phyloP scores from a whole-genome alignment of 495 filamentous ascomycete species.

The Penicillium paradoxum region DNA sequence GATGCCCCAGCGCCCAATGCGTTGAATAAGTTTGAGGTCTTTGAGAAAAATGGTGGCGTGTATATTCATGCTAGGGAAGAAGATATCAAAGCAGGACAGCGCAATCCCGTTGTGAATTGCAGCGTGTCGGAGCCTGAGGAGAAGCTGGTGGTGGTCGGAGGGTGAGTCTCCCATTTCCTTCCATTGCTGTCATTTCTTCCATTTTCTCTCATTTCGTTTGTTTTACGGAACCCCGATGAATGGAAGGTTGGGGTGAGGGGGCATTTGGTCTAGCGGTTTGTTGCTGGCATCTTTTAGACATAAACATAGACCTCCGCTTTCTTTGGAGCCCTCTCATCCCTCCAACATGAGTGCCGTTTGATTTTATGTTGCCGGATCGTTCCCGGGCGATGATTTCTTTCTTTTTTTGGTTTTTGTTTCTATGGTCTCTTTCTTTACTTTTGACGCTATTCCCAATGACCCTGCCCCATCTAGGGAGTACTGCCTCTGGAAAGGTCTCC shows the following conservation, averaged over 20 bases:
- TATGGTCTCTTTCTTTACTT: neutral
- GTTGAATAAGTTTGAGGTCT: conserved; percentile 71
- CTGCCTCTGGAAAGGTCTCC: no score
- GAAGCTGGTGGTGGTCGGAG: conserved; percentile 82
- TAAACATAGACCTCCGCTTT: neutral
- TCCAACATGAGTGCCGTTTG: neutral
- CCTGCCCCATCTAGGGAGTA: no score
- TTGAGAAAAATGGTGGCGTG: conserved; percentile 72
- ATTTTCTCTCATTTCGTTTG: neutral
- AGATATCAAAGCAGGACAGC: conserved; percentile 69
- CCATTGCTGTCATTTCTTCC: no score
- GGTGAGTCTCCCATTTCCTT: conserved; percentile 41
- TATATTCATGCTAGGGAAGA: conserved; percentile 80
- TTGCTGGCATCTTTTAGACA: neutral
- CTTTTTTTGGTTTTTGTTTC: neutral
- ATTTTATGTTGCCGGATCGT: neutral
- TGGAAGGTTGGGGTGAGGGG: no score
- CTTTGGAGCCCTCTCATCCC: neutral
- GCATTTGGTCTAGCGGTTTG: neutral
- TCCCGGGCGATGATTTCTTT: neutral
- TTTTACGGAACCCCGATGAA: no score
- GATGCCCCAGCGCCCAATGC: conserved; percentile 86
- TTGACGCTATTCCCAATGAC: no score
- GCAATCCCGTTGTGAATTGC: conserved; percentile 70
- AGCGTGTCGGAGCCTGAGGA: conserved; percentile 52